Base-by-base conservation (phyloP, 2,329 filamentous ascomycete species). In the Allantophomopsis lycopodina region DNA sequence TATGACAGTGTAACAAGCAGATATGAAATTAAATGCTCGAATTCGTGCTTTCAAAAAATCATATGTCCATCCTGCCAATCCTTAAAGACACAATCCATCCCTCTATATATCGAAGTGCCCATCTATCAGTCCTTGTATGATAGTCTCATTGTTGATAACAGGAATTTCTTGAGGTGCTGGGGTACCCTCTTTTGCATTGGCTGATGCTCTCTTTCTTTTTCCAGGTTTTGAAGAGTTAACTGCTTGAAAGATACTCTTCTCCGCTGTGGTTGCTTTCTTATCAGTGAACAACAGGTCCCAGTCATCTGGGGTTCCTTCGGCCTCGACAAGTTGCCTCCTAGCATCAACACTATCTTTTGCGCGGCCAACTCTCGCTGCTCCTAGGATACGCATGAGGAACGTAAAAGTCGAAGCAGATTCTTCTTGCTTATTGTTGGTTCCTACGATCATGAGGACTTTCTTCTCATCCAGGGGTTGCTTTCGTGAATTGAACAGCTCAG, bases 61-160 rank as follows among this genome's bases (percentile, higher is more conserved):
- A 8, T 12, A 28, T 28, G 23, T 28, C 23, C 23, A 8, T 28
- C 23, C 23, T 28, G 23, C 11, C 7, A 28, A 28, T 28, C 23
- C 11, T 28, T 28, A 28, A 28, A 6, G 8, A 12, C 23, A 8
- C 20, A 5, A 21, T 5, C 20, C 8, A 8, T 21, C 11, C 23
- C 4, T 28, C 11, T 28, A 28, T 10, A 28, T 28, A 28, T 28
- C 23, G 11, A 95, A 61, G 44, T 77, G 74, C 1, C 88, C 89
- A 38, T 94, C 58, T 46, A 98, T 95, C 43, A 96, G 64, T 57
- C 87, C 95, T 65, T 98, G 89, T 40, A 94, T 79, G 16, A 96
- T 76, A 54, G 89, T 76, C 60, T 96, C 89, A 56, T 93, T 81
- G 41, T 79, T 81, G 39, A 94, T 71, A 35, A 91, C 70, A 45